Conservation (phyloP, 2,329 filamentous ascomycete species). For the Ophiostoma sp. region DNA sequence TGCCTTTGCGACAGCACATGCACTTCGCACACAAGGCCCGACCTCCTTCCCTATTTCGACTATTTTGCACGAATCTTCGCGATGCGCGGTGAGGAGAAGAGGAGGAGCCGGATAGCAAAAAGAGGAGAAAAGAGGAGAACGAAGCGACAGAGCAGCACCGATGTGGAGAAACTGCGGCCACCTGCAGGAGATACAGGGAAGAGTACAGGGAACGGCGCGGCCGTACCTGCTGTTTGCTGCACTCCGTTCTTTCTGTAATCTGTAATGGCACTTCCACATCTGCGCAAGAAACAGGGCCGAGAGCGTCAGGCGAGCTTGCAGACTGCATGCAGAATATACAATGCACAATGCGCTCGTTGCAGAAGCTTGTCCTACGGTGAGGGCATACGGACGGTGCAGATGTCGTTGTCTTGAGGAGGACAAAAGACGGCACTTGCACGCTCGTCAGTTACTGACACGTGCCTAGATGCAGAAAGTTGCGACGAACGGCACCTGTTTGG, state of each 20-base stretch:
- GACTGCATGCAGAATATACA: not conserved
- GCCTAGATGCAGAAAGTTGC: not conserved
- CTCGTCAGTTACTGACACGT: not conserved
- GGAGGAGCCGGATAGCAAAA: not conserved
- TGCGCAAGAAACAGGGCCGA: not conserved
- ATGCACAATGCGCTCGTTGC: not conserved
- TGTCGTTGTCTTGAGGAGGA: too few relatives aligned
- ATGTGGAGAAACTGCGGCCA: slow-evolving; percentile 7
- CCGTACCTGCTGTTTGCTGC: not conserved
- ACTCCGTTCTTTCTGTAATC: not conserved
- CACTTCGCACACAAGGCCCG: not conserved
- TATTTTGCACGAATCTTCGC: not conserved
- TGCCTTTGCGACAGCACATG: not conserved
- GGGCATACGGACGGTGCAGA: not conserved
- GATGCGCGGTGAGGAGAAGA: not conserved
- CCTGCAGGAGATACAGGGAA: not conserved
- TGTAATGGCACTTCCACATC: not conserved
- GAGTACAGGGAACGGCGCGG: not conserved
- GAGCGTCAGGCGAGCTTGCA: not conserved
- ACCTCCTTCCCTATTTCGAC: not conserved
- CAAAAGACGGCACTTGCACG: too few relatives aligned
- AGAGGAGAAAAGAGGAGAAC: not conserved
- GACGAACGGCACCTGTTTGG: not conserved
- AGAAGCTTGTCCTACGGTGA: not conserved
- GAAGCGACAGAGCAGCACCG: not conserved